phyloP scores from a whole-genome alignment of 148 eudicot genomes.

The Chenopodium album region DNA sequence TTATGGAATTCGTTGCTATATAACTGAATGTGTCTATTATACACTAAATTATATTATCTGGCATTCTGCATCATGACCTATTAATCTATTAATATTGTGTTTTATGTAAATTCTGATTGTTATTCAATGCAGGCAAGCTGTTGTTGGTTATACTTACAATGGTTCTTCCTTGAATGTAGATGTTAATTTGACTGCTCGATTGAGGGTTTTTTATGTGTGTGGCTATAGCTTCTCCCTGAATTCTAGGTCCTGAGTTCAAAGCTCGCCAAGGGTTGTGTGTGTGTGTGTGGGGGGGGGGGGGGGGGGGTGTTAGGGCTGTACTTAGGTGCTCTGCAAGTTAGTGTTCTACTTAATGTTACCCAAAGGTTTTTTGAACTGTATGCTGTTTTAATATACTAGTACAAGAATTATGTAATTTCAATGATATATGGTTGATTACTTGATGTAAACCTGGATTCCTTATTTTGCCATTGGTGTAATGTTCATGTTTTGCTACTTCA shows the following conservation, averaged over 20 bases:
- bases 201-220: neutral
- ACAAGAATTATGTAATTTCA: neutral
- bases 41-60: neutral
- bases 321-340: neutral
- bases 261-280: neutral
- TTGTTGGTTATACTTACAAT: neutral
- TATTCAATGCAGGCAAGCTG: neutral
- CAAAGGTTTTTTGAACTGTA: neutral
- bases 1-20: neutral
- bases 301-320: neutral
- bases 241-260: neutral
- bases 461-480: neutral
- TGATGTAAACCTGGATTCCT: slow-evolving; percentile 1
- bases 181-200: neutral
- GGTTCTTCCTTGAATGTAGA: neutral
- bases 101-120: neutral
- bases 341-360: neutral
- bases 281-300: no score
- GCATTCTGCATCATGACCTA: neutral
- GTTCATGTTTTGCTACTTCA: neutral
- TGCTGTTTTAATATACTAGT: neutral
- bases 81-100: neutral
- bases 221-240: neutral
- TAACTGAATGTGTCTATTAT: neutral
- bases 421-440: neutral